Evolutionary conservation across 257 asterid genomes (phyloP).

Genomic region (Verbascum thapsus): DNA sequence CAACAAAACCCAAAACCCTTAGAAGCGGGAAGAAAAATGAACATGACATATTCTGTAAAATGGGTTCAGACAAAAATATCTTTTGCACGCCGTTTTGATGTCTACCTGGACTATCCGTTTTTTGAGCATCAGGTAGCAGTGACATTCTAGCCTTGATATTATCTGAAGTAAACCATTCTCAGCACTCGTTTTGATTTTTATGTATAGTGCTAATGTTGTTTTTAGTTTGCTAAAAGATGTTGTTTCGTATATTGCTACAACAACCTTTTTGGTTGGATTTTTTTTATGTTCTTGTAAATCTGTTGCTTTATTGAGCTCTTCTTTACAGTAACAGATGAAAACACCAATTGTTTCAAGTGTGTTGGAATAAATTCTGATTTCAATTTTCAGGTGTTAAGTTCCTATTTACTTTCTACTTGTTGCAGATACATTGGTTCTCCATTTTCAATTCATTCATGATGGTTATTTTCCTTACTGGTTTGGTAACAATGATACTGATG

Average conservation of each 20-base stretch:
- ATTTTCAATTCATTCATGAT: conserved; percentile 70
- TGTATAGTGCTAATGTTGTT: not conserved
- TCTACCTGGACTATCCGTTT: conserved; percentile 65
- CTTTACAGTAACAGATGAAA: not conserved
- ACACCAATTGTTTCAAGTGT: not conserved
- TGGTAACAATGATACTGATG: conserved; percentile 71
- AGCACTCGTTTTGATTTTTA: not conserved
- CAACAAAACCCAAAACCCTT: conserved; percentile 53
- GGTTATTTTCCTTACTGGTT: conserved; percentile 67
- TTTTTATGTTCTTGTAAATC: not conserved
- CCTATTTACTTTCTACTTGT: not conserved
- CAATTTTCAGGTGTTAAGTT: conserved; percentile 13
- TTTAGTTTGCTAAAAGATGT: not conserved
- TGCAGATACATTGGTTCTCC: conserved; percentile 76
- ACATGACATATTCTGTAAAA: conserved; percentile 58
- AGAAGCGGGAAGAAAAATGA: conserved; percentile 51
- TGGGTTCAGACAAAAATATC: conserved; percentile 51
- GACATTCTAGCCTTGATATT: not conserved
- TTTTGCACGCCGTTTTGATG: conserved; percentile 66
- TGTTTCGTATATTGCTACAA: too few relatives aligned
- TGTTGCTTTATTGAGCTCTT: conserved; percentile 6
- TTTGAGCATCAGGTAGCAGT: conserved; percentile 65
- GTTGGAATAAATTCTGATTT: not conserved
- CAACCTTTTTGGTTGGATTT: not conserved
- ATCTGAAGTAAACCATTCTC: conserved; percentile 3